Evolutionary conservation across 495 filamentous ascomycete species (phyloP).

Genomic region (Hypoxylon rickii): DNA sequence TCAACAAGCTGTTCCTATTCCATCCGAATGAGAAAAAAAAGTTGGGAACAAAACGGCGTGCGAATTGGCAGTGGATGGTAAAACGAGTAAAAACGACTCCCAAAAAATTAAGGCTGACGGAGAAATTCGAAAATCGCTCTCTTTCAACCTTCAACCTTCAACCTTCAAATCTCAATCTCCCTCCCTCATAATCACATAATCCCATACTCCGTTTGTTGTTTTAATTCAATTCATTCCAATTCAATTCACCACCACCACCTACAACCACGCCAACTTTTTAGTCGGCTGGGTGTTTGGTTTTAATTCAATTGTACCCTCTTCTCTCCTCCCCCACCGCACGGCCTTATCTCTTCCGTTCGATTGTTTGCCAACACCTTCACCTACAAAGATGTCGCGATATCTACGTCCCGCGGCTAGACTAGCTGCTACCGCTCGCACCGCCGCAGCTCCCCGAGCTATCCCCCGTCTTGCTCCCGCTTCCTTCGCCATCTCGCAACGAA

Average conservation of each 20-base stretch:
- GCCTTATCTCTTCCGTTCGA: conserved; percentile 31
- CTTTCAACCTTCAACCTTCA: conserved; percentile 2
- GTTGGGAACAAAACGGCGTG: no score
- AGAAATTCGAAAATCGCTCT: conserved; percentile 37
- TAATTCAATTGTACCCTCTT: conserved; percentile 7
- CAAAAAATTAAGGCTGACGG: conserved; percentile 36
- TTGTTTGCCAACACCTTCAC: no score
- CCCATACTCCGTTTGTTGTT: background rate
- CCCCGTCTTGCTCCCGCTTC: conserved; percentile 43
- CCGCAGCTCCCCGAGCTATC: conserved; percentile 54
- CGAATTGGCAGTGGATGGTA: conserved; percentile 32
- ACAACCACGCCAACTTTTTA: conserved; percentile 16
- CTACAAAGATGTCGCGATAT: conserved; percentile 65
- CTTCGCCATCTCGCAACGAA: conserved; percentile 50
- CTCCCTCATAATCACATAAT: conserved; percentile 2
- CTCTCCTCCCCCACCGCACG: conserved; percentile 7
- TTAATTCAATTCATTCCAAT: background rate
- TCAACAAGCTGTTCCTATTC: conserved; percentile 38
- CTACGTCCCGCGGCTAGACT: conserved; percentile 80
- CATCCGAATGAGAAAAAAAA: conserved; percentile 27
- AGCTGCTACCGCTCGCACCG: conserved; percentile 65
- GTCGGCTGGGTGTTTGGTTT: conserved; percentile 28
- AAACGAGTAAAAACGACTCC: conserved; percentile 26
- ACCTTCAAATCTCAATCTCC: conserved; percentile 5
- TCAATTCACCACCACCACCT: conserved; percentile 8